Base-by-base conservation (phyloP, 1,139 yeast genomes). In the Yamadazyma sp. region DNA sequence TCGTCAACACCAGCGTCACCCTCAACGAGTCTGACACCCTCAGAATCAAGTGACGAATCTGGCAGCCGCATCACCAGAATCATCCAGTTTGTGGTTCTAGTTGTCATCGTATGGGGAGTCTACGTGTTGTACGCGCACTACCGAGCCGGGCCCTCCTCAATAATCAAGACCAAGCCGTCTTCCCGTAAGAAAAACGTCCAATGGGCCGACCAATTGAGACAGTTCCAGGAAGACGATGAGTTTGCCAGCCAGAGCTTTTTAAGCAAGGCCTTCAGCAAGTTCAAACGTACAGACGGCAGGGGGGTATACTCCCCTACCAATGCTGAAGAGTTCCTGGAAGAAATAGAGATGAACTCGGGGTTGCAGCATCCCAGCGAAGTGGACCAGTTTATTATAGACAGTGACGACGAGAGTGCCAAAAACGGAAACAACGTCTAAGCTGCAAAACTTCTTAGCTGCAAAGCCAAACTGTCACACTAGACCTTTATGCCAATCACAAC, bases 141-240 rank as follows among this genome's bases (percentile, higher is more conserved):
- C 52, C 57, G 50, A 42, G 53, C 74, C n/a, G 50, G 67, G 28
- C 76, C 78, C 6, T 57, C 75, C 2, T 69, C 76, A 5, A 66
- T 67, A 35, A 70, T 71, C 44, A 70, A 68, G 41, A 58, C 68
- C 7, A 54, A 61, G 7, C 47, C 64, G 2, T 50, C 61, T 15
- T 60, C 64, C 4, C 66, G 64, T 48, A 74, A 73, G 59, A 77
- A 77, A 54, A 73, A 70, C 42, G 83, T 78, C 11, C 81, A 73
- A 54, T 78, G 82, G 82, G 73, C 78, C 7, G 82, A 77, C 49
- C 76, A 74, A 52, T 53, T 72, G 40, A 51, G 70, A 41, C 55
- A 54, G 31, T 64, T 63, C 46, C 68, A 68, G 45, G 68, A 64
- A 18, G 62, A 58, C 31, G 45, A 29, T 14, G 24, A 29, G 11